Base-by-base conservation (phyloP, 805 yeast species). In the Jamesozyma lodderae region DNA sequence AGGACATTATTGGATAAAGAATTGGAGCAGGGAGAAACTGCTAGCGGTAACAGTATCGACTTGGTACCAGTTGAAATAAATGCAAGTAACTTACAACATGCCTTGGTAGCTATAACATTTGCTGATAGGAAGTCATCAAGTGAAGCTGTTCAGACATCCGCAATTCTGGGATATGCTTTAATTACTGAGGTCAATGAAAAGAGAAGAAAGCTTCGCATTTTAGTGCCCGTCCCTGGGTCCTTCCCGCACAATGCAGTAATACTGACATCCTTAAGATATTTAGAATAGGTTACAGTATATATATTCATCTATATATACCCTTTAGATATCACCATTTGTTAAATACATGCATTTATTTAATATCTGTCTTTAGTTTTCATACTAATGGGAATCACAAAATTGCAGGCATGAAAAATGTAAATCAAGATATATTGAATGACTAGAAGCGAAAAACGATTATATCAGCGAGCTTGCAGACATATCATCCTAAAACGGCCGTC, bases 141-240 rank as follows among this genome's bases (percentile, higher is more conserved):
- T 25, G 74, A 70, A 17, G 70, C 68, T 4, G 64, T 81, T 16
- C 51, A 60, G 2, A 65, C 71, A 40, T 63, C 84, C 4, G 70
- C 81, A 36, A 78, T 85, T 0, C 55, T 84, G 46, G 97, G 98
- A 0, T 90, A 77, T 60, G 83, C 80, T 3, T 80, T 84, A 44
- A 74, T 57, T 9, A 62, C 69, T 14, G 79, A 76, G 44, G 83
- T 77, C 17, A 94, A 88, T 52, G 96, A 90, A 45, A 64, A 73
- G 13, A 79, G 78, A 51, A 70, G 73, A 13, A 80, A 74, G 48
- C 53, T 84, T 39, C 79, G 79, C 51, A 68, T 92, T 7, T 66
- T 90, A 44, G 67, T 87, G 44, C 97, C 99, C 0, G 81, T 85
- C 4, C 96, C 95, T 2, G 94, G 95, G 1, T 66, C 79, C 29